phyloP scores from a whole-genome alignment of 164 flowering plant genomes.

The Tinospora cordifolia region DNA sequence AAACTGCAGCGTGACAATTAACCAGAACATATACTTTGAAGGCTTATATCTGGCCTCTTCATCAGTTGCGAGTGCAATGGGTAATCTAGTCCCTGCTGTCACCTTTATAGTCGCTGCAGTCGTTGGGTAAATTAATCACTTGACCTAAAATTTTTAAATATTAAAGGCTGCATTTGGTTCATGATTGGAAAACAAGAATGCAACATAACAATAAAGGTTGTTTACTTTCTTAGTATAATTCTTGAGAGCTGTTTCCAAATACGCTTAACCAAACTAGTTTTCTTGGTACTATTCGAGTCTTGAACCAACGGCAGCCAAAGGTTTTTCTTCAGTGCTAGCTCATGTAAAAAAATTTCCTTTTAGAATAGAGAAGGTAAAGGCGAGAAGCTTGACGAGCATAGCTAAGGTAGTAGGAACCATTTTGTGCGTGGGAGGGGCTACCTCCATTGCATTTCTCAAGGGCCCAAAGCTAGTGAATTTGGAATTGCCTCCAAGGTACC shows the following conservation, averaged over 20 bases:
- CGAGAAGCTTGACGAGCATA: conserved; percentile 30
- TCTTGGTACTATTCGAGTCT: too few relatives aligned
- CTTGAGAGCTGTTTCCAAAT: too few relatives aligned
- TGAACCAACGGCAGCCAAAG: neutral
- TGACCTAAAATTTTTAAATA: too few relatives aligned
- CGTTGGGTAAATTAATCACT: conserved; percentile 8
- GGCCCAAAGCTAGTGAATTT: conserved; percentile 54
- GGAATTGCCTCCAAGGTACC: conserved; percentile 12
- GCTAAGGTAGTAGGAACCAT: conserved; percentile 50
- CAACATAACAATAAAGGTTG: too few relatives aligned
- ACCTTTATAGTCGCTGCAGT: conserved; percentile 10
- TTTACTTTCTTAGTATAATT: too few relatives aligned
- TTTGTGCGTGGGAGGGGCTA: conserved; percentile 43
- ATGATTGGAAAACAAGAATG: too few relatives aligned
- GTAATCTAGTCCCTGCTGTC: conserved; percentile 59
- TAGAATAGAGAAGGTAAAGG: conserved; percentile 46
- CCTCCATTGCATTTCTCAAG: conserved; percentile 38
- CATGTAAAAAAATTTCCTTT: neutral
- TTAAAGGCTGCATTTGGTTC: too few relatives aligned
- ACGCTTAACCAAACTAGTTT: too few relatives aligned
- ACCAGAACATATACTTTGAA: conserved; percentile 47
- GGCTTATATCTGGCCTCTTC: conserved; percentile 63
- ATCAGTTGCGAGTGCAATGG: conserved; percentile 51
- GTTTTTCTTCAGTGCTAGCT: neutral
- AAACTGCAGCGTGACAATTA: conserved; percentile 40